Conservation (phyloP, 2,329 filamentous ascomycete genomes). For the Grosmannia serpens region DNA sequence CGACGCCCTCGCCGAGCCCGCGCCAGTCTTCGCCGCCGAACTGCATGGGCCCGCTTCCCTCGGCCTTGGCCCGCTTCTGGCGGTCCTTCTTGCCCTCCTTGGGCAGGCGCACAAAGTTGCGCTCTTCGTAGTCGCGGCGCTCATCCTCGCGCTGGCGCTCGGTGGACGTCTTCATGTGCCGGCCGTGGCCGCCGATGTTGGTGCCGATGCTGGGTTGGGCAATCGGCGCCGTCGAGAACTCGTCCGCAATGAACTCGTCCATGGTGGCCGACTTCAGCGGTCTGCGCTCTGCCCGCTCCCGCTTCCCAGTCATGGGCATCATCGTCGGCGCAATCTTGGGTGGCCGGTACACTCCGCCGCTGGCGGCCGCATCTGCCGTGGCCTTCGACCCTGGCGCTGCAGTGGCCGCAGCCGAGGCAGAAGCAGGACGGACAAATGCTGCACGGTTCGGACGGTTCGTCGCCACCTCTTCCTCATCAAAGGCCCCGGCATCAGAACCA, state of each 20-base stretch:
- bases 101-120: slow-evolving; percentile 79
- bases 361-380: background rate
- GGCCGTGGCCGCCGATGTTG: slow-evolving; percentile 69
- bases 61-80: slow-evolving; percentile 48
- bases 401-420: background rate
- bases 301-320: slow-evolving; percentile 56
- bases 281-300: slow-evolving; percentile 49
- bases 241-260: slow-evolving; percentile 81
- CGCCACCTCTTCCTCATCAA: slow-evolving; percentile 4
- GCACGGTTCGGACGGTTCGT: slow-evolving; percentile 21
- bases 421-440: slow-evolving; percentile 22
- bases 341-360: slow-evolving; percentile 62
- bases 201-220: slow-evolving; percentile 87
- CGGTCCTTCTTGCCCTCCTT: slow-evolving; percentile 79
- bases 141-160: slow-evolving; percentile 72
- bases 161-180: slow-evolving; percentile 63
- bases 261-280: slow-evolving; percentile 70
- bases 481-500: background rate
- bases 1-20: slow-evolving; percentile 70
- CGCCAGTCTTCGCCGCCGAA: slow-evolving; percentile 91
- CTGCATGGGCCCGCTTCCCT: slow-evolving; percentile 46
- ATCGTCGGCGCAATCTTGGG: slow-evolving; percentile 78
- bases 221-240: slow-evolving; percentile 70
- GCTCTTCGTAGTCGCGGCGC: slow-evolving; percentile 77
- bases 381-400: background rate